These are phyloP conservation scores for Tremellales sp. DNA, from an alignment of 1,284 basidiomycete species.

Conservation along the genomic window DNA sequence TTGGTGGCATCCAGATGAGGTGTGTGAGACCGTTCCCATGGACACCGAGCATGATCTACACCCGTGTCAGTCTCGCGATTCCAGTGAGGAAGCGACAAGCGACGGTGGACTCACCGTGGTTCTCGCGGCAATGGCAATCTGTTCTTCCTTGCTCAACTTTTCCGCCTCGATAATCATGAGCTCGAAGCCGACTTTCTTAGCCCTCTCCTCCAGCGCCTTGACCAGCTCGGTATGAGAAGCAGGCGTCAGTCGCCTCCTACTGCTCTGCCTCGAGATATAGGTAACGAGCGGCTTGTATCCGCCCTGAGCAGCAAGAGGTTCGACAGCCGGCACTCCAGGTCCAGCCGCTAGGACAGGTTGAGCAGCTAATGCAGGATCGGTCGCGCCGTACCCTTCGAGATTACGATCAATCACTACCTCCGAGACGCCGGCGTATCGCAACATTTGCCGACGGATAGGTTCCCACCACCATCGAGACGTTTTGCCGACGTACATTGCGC, in stretches of 20 bases:
- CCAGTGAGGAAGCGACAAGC: neutral
- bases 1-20: constrained; percentile 49
- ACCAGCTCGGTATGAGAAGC: constrained; percentile 62
- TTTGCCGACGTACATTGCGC: constrained; percentile 49
- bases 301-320: constrained; percentile 23
- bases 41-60: constrained; percentile 49
- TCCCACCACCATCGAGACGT: constrained; percentile 63
- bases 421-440: constrained; percentile 59
- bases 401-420: constrained; percentile 43
- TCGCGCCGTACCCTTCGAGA: constrained; percentile 43
- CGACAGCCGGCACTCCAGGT: constrained; percentile 38
- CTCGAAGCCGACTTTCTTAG: constrained; percentile 58
- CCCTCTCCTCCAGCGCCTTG: constrained; percentile 56
- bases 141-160: constrained; percentile 45
- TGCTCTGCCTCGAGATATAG: constrained; percentile 67
- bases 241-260: constrained; percentile 56
- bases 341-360: constrained; percentile 12
- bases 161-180: constrained; percentile 52
- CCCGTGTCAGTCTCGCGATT: neutral
- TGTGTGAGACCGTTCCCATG: constrained; percentile 50
- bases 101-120: constrained; percentile 39
- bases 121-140: constrained; percentile 43
- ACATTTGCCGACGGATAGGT: constrained; percentile 58
- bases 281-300: constrained; percentile 59
- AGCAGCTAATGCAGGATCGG: constrained; percentile 37